Base-by-base conservation (phyloP, 192 early-diverging fungal genomes). In the Podila clonocystis region DNA sequence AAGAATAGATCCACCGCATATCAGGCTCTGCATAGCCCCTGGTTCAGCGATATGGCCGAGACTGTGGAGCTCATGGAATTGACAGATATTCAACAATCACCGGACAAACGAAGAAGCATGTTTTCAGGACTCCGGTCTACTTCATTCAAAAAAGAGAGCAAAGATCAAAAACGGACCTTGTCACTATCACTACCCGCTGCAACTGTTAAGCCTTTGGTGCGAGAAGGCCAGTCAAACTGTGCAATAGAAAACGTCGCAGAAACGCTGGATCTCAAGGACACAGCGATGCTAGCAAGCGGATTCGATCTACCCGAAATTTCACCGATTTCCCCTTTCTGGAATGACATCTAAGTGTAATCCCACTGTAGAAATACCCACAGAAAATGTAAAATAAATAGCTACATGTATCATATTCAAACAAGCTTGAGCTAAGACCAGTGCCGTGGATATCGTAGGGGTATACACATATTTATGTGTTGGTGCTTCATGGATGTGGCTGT, bases 1-100 rank as follows among this genome's bases (percentile, higher is more conserved):
- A 86, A 84, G 30, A 82, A 85, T 36, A 84, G 97, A 29, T 89
- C 93, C 6, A 93, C 93, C 0, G 95, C 96, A 0, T 76, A 83
- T 20, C 92, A 96, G n/a, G 89, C 92, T 0, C 72, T 98, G 58
- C 70, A 77, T 38, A 85, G 89, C 62, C 85, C 86, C 1, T 93
- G 90, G 85, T 94, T 94, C 67, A 65, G 60, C 15, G 66, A 69
- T 30, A 19, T 69, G 28, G 66, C 70, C 19, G 77, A 72, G 33
- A 24, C 68, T 6, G 61, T 64, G 5, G 77, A 69, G 9, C 38
- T 80, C 65, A 68, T 38, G 58, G 24, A 33, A 45, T 26, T 80
- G 33, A 73, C 67, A 5, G 77, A 80, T 24, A 62, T 80, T 9
- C 77, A 63, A 48, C 77, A 73, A 19, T 73, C 57, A 5, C 70